A percentile compares a stretch with the other conserved stretches of the same genome.
Conservation (phyloP, 2,329 filamentous ascomycete species). For the Fusarium coicis region DNA sequence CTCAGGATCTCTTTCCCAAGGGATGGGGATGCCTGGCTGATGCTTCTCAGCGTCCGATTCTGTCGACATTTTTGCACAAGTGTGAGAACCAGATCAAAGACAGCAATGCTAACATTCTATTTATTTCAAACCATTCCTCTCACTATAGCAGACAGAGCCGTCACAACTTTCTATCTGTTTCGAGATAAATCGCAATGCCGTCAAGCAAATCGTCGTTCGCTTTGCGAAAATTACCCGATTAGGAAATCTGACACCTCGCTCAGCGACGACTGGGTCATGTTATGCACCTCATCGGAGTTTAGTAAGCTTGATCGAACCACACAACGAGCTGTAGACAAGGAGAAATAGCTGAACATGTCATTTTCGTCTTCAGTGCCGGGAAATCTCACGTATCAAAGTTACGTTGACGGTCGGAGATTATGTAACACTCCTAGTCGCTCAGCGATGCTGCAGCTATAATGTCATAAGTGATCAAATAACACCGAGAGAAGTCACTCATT, state of each 20-base stretch:
- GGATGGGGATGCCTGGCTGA: background rate
- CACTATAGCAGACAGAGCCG: rapidly evolving
- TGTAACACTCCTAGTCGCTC: background rate
- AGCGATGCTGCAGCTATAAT: background rate
- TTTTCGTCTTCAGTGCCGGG: background rate
- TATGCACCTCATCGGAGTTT: background rate
- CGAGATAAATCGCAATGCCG: background rate
- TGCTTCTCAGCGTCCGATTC: conserved; percentile 1
- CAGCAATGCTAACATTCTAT: rapidly evolving
- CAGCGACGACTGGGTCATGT: background rate
- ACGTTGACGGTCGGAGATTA: background rate
- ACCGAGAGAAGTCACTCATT: background rate
- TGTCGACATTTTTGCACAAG: background rate
- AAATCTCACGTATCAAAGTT: background rate
- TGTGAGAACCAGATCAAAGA: no score
- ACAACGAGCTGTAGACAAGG: no score
- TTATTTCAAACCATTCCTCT: rapidly evolving
- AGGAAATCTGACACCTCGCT: background rate
- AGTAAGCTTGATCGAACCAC: background rate
- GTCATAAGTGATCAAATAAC: background rate
- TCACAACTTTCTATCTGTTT: background rate
- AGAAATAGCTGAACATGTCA: rapidly evolving
- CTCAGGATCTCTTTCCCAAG: background rate
- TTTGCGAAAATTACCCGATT: background rate
- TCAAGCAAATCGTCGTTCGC: background rate